Percentiles rank a stretch among this genome's conserved stretches.
Conservation (phyloP, 139 green algal genomes). For the Picochlorum sp. region DNA sequence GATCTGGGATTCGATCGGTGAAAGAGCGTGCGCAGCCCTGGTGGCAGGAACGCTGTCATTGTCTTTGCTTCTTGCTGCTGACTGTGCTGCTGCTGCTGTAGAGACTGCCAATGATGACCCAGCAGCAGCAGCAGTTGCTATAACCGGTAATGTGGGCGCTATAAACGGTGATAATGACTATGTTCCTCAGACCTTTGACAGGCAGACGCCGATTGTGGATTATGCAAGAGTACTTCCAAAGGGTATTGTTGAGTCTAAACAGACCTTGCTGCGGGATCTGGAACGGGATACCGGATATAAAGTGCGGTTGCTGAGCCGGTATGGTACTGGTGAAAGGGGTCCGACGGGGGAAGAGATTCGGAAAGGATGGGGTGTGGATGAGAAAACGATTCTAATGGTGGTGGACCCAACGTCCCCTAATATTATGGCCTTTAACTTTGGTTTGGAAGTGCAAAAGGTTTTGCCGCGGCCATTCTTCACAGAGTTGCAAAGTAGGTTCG, state of each 20-base stretch:
- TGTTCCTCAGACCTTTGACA: background rate
- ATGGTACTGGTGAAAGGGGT: conserved; percentile 10
- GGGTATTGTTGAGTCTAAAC: conserved; percentile 10
- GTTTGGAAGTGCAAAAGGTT: conserved; percentile 33
- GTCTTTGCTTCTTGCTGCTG: no score
- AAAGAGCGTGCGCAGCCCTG: no score
- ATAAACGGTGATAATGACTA: background rate
- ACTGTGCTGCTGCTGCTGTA: no score
- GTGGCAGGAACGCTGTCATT: no score
- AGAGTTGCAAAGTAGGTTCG: conserved; percentile 23
- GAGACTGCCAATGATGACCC: no score
- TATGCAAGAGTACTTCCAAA: conserved; percentile 23
- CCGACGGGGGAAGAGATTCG: conserved; percentile 18
- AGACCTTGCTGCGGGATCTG: conserved; percentile 13
- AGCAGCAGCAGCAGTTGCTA: no score
- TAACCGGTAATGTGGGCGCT: background rate
- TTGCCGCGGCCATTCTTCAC: conserved; percentile 52
- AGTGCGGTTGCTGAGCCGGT: conserved; percentile 40
- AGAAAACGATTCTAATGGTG: conserved; percentile 37
- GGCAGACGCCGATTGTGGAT: conserved; percentile 8
- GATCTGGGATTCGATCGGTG: no score
- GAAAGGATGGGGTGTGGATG: conserved; percentile 25
- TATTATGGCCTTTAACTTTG: conserved; percentile 48
- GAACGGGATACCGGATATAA: conserved; percentile 19
- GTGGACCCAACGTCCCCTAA: conserved; percentile 57